These are phyloP conservation scores for Podaxis rugospora DNA, from an alignment of 768 basidiomycete species.

Conservation along the genomic window DNA sequence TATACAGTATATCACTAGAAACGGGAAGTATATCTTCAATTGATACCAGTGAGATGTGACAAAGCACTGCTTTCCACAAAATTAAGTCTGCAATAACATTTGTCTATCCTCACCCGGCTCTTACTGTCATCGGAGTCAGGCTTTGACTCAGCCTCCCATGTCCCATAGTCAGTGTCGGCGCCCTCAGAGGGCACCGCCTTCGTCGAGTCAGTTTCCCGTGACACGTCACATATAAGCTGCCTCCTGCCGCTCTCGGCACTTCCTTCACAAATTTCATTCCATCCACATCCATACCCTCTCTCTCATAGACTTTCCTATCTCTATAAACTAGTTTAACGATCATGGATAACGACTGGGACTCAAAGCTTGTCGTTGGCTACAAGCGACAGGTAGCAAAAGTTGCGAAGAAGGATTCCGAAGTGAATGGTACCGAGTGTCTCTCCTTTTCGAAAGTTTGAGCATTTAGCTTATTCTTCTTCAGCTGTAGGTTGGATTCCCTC, in stretches of 20 bases:
- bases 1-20: neutral
- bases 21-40: neutral
- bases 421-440: slow-evolving; percentile 39
- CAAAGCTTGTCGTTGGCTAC: slow-evolving; percentile 66
- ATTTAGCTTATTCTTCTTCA: slow-evolving; percentile 19
- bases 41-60: neutral
- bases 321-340: slow-evolving; percentile 15
- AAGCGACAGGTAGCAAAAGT: slow-evolving; percentile 62
- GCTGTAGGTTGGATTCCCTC: slow-evolving; percentile 43
- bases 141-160: neutral
- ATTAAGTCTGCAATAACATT: neutral
- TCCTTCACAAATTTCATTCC: slow-evolving; percentile 12
- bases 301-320: slow-evolving; percentile 6
- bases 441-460: neutral
- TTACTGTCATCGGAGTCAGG: neutral
- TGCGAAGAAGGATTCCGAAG: slow-evolving; percentile 54
- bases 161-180: neutral
- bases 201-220: slow-evolving; percentile 15
- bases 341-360: slow-evolving; percentile 69
- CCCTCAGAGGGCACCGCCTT: neutral
- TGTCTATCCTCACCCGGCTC: too few species aligned
- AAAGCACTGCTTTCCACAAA: neutral
- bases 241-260: slow-evolving; percentile 4
- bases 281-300: slow-evolving; percentile 15
- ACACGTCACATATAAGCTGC: slow-evolving; percentile 15